Percentiles rank a stretch among this genome's conserved stretches.
Conservation (phyloP, 345 rosid genomes). For the Dipteronia sinensis region DNA sequence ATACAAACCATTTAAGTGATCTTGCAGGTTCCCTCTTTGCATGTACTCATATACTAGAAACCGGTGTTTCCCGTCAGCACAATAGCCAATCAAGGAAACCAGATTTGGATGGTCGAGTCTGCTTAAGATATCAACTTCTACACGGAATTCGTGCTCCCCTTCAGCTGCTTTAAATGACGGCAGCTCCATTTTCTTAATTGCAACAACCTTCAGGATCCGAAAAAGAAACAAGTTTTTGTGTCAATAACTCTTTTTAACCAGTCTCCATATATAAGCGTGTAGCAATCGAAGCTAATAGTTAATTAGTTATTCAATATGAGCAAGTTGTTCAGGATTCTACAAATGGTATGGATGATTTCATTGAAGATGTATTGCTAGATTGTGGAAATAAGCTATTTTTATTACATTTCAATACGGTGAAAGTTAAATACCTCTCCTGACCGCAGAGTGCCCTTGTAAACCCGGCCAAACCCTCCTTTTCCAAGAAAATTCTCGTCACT, state of each 20-base stretch:
- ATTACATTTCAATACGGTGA: background rate
- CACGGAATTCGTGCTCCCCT: constrained; percentile 92
- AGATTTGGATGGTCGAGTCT: constrained; percentile 91
- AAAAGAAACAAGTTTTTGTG: constrained; percentile 10
- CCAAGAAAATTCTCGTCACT: constrained; percentile 73
- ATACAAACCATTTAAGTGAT: constrained; percentile 78
- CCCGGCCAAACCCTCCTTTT: constrained; percentile 93
- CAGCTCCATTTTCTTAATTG: constrained; percentile 97
- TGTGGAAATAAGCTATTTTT: constrained; percentile 2
- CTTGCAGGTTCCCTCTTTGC: constrained; percentile 97
- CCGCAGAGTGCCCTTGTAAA: constrained; percentile 75
- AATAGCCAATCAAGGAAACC: constrained; percentile 88
- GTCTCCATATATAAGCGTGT: background rate
- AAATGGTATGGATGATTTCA: background rate
- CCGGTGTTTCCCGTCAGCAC: constrained; percentile 92
- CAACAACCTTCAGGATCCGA: constrained; percentile 70
- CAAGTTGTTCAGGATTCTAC: background rate
- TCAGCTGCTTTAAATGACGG: constrained; percentile 82
- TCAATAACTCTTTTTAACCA: background rate
- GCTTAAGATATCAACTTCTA: constrained; percentile 95
- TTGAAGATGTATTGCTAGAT: background rate
- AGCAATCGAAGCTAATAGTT: background rate
- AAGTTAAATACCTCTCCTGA: constrained; percentile 73
- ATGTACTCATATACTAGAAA: constrained; percentile 91
- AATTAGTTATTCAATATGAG: background rate